These are phyloP conservation scores for Coniochaeta pulveracea DNA, from an alignment of 2,329 filamentous ascomycete genomes.

Conservation along the genomic window DNA sequence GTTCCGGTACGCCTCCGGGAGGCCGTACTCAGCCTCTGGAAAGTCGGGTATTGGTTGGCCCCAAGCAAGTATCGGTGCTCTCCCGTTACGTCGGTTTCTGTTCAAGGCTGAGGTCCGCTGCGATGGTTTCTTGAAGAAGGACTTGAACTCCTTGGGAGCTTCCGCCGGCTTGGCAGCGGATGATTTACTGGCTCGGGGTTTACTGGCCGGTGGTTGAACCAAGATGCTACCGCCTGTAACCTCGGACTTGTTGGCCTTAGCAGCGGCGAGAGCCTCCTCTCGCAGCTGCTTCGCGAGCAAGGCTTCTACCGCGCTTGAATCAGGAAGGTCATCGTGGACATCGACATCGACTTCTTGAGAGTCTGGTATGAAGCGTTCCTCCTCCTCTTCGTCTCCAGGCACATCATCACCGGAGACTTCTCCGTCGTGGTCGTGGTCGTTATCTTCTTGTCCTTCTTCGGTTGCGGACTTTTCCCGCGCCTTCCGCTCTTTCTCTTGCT, in stretches of 20 bases:
- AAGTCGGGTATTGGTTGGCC: conserved; percentile 70
- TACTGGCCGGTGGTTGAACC: conserved; percentile 12
- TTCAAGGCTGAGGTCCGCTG: conserved; percentile 72
- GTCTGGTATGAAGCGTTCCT: no score
- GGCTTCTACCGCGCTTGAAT: conserved; percentile 60
- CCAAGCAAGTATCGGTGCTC: conserved; percentile 66
- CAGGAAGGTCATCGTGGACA: conserved; percentile 36
- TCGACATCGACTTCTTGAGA: conserved; percentile 14
- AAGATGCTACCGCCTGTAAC: conserved; percentile 15
- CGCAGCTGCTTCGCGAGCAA: conserved; percentile 65
- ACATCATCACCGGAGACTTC: conserved; percentile 7
- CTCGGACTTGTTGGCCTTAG: conserved; percentile 25
- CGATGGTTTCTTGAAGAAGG: conserved; percentile 74
- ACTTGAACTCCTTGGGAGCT: conserved; percentile 66
- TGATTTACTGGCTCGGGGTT: conserved; percentile 27
- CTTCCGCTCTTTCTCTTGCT: conserved; percentile 61
- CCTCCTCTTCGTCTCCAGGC: conserved; percentile 15
- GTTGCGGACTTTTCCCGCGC: conserved; percentile 22
- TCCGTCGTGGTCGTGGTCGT: conserved; percentile 13
- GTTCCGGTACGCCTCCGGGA: no score
- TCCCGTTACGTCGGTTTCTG: conserved; percentile 55
- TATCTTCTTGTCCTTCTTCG: conserved; percentile 22
- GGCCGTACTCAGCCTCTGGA: conserved; percentile 57
- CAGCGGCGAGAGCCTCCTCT: conserved; percentile 53
- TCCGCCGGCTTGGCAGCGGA: no score